A percentile compares a stretch with the other conserved stretches of the same genome.
Conservation (phyloP, 106 monocot genomes). For the Allium cepa region DNA sequence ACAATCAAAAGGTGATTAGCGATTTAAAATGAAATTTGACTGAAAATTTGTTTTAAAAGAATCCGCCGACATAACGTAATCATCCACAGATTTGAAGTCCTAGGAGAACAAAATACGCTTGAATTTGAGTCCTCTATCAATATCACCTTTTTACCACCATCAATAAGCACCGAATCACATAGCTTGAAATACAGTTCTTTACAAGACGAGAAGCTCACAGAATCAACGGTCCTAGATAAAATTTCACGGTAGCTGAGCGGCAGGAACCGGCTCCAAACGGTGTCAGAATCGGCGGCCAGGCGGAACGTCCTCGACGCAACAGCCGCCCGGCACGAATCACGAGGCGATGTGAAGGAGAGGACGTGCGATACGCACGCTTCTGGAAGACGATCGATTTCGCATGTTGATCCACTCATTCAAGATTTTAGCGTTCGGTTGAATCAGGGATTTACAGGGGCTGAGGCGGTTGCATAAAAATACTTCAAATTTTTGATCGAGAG, state of each 20-base stretch:
- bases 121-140: background rate
- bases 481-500: too few relatives aligned
- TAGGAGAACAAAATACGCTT: too few relatives aligned
- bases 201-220: conserved; percentile 16
- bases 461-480: too few relatives aligned
- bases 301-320: conserved; percentile 25
- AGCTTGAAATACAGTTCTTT: conserved; percentile 35
- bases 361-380: conserved; percentile 47
- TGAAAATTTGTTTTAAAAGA: too few relatives aligned
- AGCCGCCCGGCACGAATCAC: conserved; percentile 31
- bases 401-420: background rate
- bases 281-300: conserved; percentile 31
- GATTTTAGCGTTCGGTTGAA: too few relatives aligned
- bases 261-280: conserved; percentile 37
- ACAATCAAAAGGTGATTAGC: too few relatives aligned
- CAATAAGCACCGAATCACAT: conserved; percentile 41
- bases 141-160: conserved; percentile 33
- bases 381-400: conserved; percentile 7
- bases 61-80: too few relatives aligned
- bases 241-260: conserved; percentile 27
- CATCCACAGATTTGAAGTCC: too few relatives aligned
- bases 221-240: conserved; percentile 21
- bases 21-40: background rate
- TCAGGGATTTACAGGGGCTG: too few relatives aligned
- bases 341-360: conserved; percentile 35